Base-by-base conservation (phyloP, 2,329 filamentous ascomycete genomes). In the Hypoxylon sp. region DNA sequence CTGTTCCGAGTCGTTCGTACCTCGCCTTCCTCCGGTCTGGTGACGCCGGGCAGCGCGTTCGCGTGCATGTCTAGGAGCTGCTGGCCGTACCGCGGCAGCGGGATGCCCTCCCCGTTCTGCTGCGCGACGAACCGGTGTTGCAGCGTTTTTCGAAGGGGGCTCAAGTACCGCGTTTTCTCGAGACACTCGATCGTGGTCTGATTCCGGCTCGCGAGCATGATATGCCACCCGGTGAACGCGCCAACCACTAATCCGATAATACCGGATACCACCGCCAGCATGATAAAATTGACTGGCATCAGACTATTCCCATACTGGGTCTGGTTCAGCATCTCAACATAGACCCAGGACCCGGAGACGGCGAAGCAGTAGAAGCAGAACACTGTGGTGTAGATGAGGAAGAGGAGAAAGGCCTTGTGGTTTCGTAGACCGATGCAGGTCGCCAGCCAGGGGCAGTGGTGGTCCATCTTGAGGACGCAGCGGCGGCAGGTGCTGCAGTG, bases 401-500 rank as follows among this genome's bases (percentile, higher is more conserved):
- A 99, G 2, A 98, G 86, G 58, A 99, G 79, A 78, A 99, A 99
- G 0, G 94, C 87, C 82, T 99, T 99, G 85, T 98, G 97, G 81
- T 99, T 99, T 76, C 89, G 89, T 70, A 99, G 84, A 19, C 96
- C 96, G 65, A 99, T 92, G 80, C 96, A 99, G 3, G 93, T 97
- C 28, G 96, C 95, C 53, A 99, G 86, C 96, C 96, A 99, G 14
- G 96, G 96, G 79, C 96, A 99, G 82, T 99, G 96, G 80, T 99
- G 96, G 78, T 99, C 96, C 96, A 99, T 99, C 85, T 99, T 99
- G 79, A 99, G 85, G 25, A 99, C 94, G 79, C 96, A 99, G 76
- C 92, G 91, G 73, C 91, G 89, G 82, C 96, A 99, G 3, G 94
- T 97, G 10, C 93, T 97, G 85, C 96, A 99, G 83, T 99, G 96